These are phyloP conservation scores for Camellia granthamiana DNA, from an alignment of 148 eudicot genomes.

Conservation along the genomic window DNA sequence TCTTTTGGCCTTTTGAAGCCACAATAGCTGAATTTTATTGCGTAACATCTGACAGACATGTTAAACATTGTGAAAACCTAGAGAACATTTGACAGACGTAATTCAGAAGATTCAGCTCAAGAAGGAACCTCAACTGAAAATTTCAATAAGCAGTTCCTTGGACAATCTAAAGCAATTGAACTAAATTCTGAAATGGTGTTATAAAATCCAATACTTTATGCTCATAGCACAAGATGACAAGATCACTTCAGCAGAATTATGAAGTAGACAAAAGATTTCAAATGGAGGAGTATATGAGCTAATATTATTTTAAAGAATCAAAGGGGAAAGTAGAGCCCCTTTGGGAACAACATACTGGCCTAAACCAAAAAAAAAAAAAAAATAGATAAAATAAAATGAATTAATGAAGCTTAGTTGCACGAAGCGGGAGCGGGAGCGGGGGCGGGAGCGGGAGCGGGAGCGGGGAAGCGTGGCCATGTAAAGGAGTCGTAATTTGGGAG, in stretches of 20 bases:
- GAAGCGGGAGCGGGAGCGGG: too few species aligned
- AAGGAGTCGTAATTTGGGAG: too few species aligned
- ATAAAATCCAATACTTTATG: not conserved
- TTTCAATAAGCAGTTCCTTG: not conserved
- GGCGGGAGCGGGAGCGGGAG: too few species aligned
- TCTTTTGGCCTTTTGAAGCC: conserved; percentile 7
- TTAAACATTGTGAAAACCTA: not conserved
- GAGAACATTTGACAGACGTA: not conserved
- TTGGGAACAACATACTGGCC: conserved; percentile 1
- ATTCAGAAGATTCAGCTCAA: not conserved
- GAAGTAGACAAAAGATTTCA: not conserved
- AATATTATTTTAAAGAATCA: conserved; percentile 11
- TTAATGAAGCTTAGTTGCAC: conserved; percentile 20
- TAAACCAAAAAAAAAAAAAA: not conserved
- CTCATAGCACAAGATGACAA: not conserved
- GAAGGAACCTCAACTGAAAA: not conserved
- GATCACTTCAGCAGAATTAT: too few species aligned
- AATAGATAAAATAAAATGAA: conserved; percentile 17
- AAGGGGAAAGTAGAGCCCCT: not conserved
- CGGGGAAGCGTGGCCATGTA: too few species aligned
- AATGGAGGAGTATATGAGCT: not conserved
- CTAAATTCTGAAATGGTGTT: not conserved
- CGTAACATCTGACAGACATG: not conserved
- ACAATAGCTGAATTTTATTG: not conserved
- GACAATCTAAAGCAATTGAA: not conserved